phyloP scores from a whole-genome alignment of 768 basidiomycete species.

The Lactarius hengduanensis region DNA sequence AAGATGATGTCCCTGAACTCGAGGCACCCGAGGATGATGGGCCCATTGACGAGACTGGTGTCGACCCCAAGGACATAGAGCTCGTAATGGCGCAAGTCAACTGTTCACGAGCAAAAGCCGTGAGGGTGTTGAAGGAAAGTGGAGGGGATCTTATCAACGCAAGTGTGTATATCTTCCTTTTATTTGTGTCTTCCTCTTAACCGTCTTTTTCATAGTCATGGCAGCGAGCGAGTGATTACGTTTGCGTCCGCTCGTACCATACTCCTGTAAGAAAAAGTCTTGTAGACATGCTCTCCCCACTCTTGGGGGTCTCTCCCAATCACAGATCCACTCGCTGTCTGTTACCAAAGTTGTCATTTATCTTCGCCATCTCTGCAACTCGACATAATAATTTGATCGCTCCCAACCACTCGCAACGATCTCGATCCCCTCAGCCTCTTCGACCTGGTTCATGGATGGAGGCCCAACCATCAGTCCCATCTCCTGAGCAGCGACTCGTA shows the following conservation, averaged over 20 bases:
- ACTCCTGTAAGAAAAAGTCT: slow-evolving; percentile 13
- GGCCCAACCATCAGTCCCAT: slow-evolving; percentile 55
- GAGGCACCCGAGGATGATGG: slow-evolving; percentile 82
- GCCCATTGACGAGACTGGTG: slow-evolving; percentile 78
- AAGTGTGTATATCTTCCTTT: slow-evolving; percentile 56
- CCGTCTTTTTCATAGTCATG: slow-evolving; percentile 61
- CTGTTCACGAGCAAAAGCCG: slow-evolving; percentile 90
- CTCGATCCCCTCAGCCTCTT: slow-evolving; percentile 49
- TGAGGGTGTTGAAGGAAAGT: slow-evolving; percentile 84
- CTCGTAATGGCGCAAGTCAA: slow-evolving; percentile 89
- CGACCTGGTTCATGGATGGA: slow-evolving; percentile 19
- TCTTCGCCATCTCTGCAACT: slow-evolving; percentile 60
- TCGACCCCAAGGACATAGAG: slow-evolving; percentile 94
- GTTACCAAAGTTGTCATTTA: neutral
- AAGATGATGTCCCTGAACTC: slow-evolving; percentile 80
- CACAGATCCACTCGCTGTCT: slow-evolving; percentile 13
- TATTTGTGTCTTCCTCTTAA: neutral
- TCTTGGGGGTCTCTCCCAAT: slow-evolving; percentile 2
- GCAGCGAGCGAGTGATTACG: slow-evolving; percentile 78
- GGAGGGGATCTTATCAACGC: slow-evolving; percentile 96
- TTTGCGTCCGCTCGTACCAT: slow-evolving; percentile 36
- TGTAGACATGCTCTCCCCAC: slow-evolving; percentile 16
- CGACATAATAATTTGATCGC: slow-evolving; percentile 84
- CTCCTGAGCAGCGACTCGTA: slow-evolving; percentile 57
- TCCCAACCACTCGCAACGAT: slow-evolving; percentile 82